A percentile compares a stretch with the other conserved stretches of the same genome.
Evolutionary conservation across 139 green algal species (phyloP).

Genomic region (Zygnema cylindricum): DNA sequence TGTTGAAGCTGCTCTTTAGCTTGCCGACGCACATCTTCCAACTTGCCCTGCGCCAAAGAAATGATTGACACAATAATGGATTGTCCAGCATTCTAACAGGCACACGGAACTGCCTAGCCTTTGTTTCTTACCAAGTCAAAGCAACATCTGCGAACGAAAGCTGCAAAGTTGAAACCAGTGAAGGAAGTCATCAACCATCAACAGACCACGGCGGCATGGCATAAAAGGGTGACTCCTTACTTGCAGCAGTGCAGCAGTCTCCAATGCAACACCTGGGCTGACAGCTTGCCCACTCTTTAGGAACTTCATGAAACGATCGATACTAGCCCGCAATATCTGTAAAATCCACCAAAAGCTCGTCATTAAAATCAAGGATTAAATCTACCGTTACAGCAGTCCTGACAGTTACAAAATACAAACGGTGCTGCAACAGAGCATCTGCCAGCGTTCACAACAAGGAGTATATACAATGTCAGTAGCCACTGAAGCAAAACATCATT

Average conservation of each 20-base stretch:
- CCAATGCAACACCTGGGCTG: conserved; percentile 67
- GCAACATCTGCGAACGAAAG: neutral
- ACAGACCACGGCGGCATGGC: neutral
- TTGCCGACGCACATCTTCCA: conserved; percentile 66
- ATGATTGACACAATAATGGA: neutral
- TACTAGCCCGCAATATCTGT: conserved; percentile 58
- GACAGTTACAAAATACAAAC: too few species aligned
- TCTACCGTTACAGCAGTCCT: too few species aligned
- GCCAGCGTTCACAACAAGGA: conserved; percentile 22
- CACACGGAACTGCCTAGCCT: neutral
- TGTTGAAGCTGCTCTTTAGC: conserved; percentile 52
- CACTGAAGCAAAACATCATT: neutral
- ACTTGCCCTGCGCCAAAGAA: conserved; percentile 44
- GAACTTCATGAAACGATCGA: conserved; percentile 76
- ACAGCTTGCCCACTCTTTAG: conserved; percentile 50
- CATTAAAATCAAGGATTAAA: too few species aligned
- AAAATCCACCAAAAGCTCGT: too few species aligned
- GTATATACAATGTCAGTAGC: neutral
- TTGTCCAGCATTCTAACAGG: neutral
- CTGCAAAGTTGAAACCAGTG: neutral
- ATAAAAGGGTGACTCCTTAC: conserved; percentile 10
- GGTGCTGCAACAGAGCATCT: too few species aligned
- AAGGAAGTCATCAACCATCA: neutral
- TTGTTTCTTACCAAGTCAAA: neutral
- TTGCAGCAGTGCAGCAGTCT: conserved; percentile 65